Evolutionary conservation across 805 yeast species (phyloP).

Genomic region (Wickerhamiella kurtzmanii): DNA sequence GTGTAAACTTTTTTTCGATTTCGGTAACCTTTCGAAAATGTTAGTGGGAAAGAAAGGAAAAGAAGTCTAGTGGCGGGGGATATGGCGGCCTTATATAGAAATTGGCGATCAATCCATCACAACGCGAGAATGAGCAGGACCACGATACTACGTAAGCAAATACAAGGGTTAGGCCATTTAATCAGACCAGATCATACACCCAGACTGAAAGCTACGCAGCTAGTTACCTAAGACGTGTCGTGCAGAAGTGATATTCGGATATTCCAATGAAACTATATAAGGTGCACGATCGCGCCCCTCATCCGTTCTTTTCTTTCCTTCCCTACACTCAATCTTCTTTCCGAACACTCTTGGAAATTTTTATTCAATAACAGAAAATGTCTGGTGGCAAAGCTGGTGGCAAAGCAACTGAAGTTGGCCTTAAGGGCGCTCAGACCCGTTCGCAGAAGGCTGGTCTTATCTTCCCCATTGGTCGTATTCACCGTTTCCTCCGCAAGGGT

Average conservation of each 20-base stretch:
- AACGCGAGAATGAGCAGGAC: background rate
- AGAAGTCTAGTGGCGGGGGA: slow-evolving; percentile 3
- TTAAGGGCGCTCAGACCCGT: slow-evolving; percentile 94
- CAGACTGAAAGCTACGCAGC: background rate
- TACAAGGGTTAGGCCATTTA: background rate
- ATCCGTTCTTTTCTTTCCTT: slow-evolving; percentile 3
- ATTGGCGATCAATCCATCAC: background rate
- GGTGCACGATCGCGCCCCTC: background rate
- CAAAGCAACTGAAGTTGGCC: slow-evolving; percentile 78
- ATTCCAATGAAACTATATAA: background rate
- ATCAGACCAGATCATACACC: background rate
- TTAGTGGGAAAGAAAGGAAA: slow-evolving; percentile 19
- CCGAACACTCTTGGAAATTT: slow-evolving; percentile 8
- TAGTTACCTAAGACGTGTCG: background rate
- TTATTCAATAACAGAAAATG: slow-evolving; percentile 33
- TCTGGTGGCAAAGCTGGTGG: slow-evolving; percentile 76
- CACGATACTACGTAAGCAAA: background rate
- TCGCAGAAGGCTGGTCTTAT: slow-evolving; percentile 53
- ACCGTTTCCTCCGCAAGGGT: slow-evolving; percentile 83
- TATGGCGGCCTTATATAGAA: slow-evolving; percentile 5
- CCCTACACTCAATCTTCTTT: slow-evolving; percentile 8
- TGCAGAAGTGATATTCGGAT: background rate
- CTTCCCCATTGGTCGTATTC: slow-evolving; percentile 98
- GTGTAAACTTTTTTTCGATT: slow-evolving; percentile 21
- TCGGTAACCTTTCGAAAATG: slow-evolving; percentile 12